Evolutionary conservation across 1,284 basidiomycete genomes (phyloP), one percentile per base, ranked within the genome.

Genomic region (Malassezia caprae): DNA sequence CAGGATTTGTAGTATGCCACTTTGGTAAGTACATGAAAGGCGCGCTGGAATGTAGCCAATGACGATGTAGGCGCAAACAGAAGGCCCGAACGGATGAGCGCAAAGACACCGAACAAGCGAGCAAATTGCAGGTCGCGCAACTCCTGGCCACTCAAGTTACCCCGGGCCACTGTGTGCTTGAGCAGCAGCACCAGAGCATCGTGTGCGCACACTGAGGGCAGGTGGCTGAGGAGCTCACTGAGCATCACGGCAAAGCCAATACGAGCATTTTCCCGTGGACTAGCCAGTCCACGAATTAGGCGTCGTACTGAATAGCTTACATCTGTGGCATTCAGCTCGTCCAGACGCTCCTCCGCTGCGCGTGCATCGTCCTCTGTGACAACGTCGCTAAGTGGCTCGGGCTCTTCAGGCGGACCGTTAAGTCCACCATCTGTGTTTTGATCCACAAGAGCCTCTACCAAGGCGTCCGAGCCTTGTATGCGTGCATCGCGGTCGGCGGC

Each of bases 241-340:
- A 98, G 79, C 17, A 90, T 89, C 40, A 96, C 91, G 8, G 91
- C 88, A 73, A 96, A 98, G 12, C 93, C 93, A 31, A 94, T 78
- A 62, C 93, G 78, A 72, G 89, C 90, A 76, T 87, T 90, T 76
- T 96, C 90, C 62, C 91, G 80, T 2, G 90, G 87, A 76, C 87
- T 90, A 0, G 87, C 89, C 24, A 98, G 79, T 17, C 93, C 93
- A 39, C 68, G 43, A 58, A 69, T 60, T 75, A 79, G 59, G 72
- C 72, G 62, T 56, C 69, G 59, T 40, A 74, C 32, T 37, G 70
- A 51, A 68, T 77, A 82, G 30, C 76, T 69, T 15, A 80, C 80
- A 6, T 81, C 80, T 7, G 77, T 77, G 30, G 82, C 80, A 39
- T 66, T 82, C 48, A 84, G 72, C 41, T 78, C 68, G 57, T 79